Conservation (phyloP, 805 yeast species). For the Ogataea chonburiensis region DNA sequence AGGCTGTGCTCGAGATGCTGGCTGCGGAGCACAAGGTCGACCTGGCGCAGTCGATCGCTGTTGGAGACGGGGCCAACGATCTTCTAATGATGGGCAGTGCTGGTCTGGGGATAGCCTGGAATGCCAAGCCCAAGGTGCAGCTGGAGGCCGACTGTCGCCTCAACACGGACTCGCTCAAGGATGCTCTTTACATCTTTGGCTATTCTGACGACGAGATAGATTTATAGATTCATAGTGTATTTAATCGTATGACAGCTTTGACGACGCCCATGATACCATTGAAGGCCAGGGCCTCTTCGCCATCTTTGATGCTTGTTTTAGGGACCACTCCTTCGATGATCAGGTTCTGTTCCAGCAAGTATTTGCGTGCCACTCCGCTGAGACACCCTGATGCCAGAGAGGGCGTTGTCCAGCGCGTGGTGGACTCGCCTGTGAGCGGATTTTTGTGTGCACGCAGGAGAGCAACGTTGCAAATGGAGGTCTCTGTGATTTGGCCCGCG, state of each 20-base stretch:
- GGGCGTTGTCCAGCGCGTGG: conserved; percentile 77
- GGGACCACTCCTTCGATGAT: conserved; percentile 33
- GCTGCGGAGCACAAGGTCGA: conserved; percentile 55
- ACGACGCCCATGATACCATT: conserved; percentile 77
- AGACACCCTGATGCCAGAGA: conserved; percentile 74
- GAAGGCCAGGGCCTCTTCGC: conserved; percentile 69
- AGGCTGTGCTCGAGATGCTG: conserved; percentile 62
- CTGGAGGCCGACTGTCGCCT: conserved; percentile 75
- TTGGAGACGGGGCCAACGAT: conserved; percentile 98
- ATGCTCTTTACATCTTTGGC: conserved; percentile 80
- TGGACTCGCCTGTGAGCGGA: conserved; percentile 28
- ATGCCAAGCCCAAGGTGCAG: conserved; percentile 94
- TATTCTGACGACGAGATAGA: conserved; percentile 55
- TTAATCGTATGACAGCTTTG: conserved; percentile 1
- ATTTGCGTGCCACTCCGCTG: conserved; percentile 77
- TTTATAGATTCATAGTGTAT: conserved; percentile 1
- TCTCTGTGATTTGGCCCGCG: conserved; percentile 67
- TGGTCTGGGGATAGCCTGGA: conserved; percentile 96
- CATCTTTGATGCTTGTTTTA: conserved; percentile 49
- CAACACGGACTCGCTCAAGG: conserved; percentile 70
- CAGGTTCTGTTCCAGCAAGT: conserved; percentile 41
- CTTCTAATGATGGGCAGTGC: conserved; percentile 87
- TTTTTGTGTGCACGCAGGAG: conserved; percentile 39
- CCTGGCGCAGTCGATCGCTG: conserved; percentile 63
- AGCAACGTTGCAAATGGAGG: conserved; percentile 81